Conservation (phyloP, 805 yeast genomes). For the Saccharomycopsis oosterbeekiorum region DNA sequence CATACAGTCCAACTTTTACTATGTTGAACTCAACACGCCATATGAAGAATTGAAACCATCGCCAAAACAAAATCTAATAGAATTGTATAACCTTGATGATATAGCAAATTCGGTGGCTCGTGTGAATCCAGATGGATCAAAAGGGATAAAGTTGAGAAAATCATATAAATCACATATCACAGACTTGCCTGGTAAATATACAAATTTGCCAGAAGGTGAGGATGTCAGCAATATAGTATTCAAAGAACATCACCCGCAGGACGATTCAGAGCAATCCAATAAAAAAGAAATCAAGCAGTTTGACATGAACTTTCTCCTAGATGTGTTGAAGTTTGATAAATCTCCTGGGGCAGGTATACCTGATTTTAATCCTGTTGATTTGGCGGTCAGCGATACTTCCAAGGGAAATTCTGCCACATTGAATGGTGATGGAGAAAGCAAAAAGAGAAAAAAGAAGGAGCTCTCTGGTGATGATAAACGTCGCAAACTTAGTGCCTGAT, state of each 20-base stretch:
- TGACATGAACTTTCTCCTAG: slow-evolving; percentile 13
- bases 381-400: slow-evolving; percentile 17
- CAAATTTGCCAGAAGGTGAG: slow-evolving; percentile 37
- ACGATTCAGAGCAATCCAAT: not conserved
- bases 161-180: slow-evolving; percentile 88
- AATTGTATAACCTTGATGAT: slow-evolving; percentile 54
- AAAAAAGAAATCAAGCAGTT: slow-evolving; percentile 9
- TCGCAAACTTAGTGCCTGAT: slow-evolving; percentile 2
- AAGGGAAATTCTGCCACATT: slow-evolving; percentile 8
- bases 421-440: slow-evolving; percentile 16
- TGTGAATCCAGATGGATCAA: slow-evolving; percentile 76
- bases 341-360: slow-evolving; percentile 18
- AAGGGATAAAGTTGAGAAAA: slow-evolving; percentile 86
- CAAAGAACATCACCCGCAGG: slow-evolving; percentile 1
- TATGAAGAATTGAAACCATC: slow-evolving; percentile 48
- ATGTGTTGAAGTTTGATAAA: slow-evolving; percentile 15
- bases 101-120: slow-evolving; percentile 79
- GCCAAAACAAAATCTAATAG: slow-evolving; percentile 63
- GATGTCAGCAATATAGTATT: slow-evolving; percentile 17
- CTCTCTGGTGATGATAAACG: slow-evolving; percentile 10
- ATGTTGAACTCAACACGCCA: slow-evolving; percentile 19
- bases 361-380: slow-evolving; percentile 13
- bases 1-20: slow-evolving; percentile 1
- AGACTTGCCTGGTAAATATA: slow-evolving; percentile 75
- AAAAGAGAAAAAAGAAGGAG: slow-evolving; percentile 14